These are phyloP conservation scores for Alloteropsis semialata DNA, from an alignment of 176 grass and related monocot species.

Conservation along the genomic window DNA sequence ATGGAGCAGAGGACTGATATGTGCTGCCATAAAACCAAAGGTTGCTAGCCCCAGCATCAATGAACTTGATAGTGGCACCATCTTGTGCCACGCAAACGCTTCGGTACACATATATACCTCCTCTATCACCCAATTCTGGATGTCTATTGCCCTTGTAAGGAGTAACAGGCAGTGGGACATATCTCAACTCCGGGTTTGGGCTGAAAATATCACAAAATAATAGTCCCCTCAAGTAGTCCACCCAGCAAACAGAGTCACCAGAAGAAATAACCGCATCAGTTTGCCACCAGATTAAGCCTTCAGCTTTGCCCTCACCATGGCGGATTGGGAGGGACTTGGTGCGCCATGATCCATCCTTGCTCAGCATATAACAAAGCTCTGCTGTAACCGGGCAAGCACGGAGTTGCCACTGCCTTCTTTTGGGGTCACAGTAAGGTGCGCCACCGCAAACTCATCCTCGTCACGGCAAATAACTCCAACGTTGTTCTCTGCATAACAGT, in stretches of 20 bases:
- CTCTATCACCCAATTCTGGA: not conserved
- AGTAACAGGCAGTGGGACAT: not conserved
- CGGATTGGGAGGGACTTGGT: too few species aligned
- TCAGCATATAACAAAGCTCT: too few species aligned
- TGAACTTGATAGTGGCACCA: not conserved
- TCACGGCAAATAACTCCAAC: too few species aligned
- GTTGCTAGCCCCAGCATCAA: not conserved
- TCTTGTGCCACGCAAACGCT: not conserved
- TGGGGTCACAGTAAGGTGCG: too few species aligned
- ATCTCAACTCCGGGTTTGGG: too few species aligned
- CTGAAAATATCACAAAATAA: not conserved
- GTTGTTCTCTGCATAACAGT: too few species aligned
- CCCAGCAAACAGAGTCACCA: not conserved
- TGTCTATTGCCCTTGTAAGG: not conserved
- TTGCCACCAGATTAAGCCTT: not conserved
- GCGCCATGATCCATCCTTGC: too few species aligned
- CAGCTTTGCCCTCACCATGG: not conserved
- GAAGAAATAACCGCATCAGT: not conserved
- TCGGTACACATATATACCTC: not conserved
- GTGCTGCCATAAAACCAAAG: not conserved
- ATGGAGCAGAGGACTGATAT: not conserved
- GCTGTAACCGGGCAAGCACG: too few species aligned
- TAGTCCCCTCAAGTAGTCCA: not conserved
- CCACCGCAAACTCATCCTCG: too few species aligned
- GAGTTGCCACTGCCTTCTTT: too few species aligned